These are phyloP conservation scores for Asterionellopsis glacialis DNA, from an alignment of 108 stramenopile species.

Conservation along the genomic window DNA sequence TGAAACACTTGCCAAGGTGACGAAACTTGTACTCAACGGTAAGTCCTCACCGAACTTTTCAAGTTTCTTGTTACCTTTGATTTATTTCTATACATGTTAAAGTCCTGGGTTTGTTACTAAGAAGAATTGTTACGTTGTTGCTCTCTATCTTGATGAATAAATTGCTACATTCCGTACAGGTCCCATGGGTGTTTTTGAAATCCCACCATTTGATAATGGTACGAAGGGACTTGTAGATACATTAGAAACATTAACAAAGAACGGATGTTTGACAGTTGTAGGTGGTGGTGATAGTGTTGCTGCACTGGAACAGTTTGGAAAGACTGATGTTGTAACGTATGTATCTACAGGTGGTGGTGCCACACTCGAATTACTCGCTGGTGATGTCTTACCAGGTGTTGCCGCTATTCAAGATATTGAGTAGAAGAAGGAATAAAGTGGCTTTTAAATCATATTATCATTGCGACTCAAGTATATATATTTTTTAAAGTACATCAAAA, in stretches of 20 bases:
- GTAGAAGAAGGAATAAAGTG: too few species aligned
- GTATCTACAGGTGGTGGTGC: slow-evolving; percentile 94
- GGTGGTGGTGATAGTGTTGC: slow-evolving; percentile 96
- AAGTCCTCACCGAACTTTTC: not conserved
- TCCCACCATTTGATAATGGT: slow-evolving; percentile 81
- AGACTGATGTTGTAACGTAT: slow-evolving; percentile 80
- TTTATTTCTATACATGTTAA: too few species aligned
- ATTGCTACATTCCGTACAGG: slow-evolving; percentile 39
- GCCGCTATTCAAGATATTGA: slow-evolving; percentile 68
- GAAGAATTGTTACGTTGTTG: too few species aligned
- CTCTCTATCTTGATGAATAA: too few species aligned
- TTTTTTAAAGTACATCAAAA: too few species aligned
- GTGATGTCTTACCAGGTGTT: slow-evolving; percentile 90
- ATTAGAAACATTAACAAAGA: slow-evolving; percentile 79
- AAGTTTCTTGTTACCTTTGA: not conserved
- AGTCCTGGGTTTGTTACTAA: too few species aligned
- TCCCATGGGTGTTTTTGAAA: slow-evolving; percentile 98
- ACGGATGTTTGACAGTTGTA: slow-evolving; percentile 85
- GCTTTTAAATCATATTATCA: too few species aligned
- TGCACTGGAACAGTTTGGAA: slow-evolving; percentile 79
- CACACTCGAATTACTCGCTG: slow-evolving; percentile 91
- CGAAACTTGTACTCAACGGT: slow-evolving; percentile 88
- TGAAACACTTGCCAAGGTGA: slow-evolving; percentile 50
- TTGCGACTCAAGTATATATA: too few species aligned
- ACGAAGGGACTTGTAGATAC: slow-evolving; percentile 84